Conservation (phyloP, 345 rosid genomes). For the Gossypioides kirkii region DNA sequence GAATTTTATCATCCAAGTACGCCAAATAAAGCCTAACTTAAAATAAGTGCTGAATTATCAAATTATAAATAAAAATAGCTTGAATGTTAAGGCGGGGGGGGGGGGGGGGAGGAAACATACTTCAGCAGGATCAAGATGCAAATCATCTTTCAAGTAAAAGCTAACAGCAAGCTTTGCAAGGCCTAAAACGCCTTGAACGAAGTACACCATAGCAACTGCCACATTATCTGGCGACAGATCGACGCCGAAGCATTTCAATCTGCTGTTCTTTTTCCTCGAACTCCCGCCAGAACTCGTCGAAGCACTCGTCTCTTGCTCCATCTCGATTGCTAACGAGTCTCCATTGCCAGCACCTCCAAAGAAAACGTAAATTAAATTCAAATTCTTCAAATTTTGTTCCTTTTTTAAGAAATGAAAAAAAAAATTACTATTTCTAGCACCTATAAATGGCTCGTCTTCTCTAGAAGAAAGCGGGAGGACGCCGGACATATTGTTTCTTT, state of each 20-base stretch:
- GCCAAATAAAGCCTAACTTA: neutral
- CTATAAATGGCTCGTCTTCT: slow-evolving; percentile 37
- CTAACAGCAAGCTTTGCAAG: slow-evolving; percentile 91
- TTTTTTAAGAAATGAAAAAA: neutral
- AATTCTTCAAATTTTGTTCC: neutral
- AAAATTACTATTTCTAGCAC: slow-evolving; percentile 38
- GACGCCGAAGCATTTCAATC: slow-evolving; percentile 56
- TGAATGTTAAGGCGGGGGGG: neutral
- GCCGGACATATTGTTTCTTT: slow-evolving; percentile 29
- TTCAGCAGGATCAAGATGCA: slow-evolving; percentile 99
- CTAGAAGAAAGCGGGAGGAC: slow-evolving; percentile 27
- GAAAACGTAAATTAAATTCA: neutral
- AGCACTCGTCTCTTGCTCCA: slow-evolving; percentile 33
- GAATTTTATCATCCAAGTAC: neutral
- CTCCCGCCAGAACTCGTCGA: slow-evolving; percentile 21
- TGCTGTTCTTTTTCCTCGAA: slow-evolving; percentile 31
- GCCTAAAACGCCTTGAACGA: slow-evolving; percentile 98
- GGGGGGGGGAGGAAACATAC: slow-evolving; percentile 28
- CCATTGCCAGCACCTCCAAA: slow-evolving; percentile 49
- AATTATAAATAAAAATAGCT: slow-evolving; percentile 5
- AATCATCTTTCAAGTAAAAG: slow-evolving; percentile 88
- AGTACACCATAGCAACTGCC: slow-evolving; percentile 96
- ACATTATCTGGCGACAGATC: slow-evolving; percentile 87
- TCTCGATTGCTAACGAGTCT: slow-evolving; percentile 37
- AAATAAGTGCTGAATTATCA: neutral